Base-by-base conservation (phyloP, 164 flowering plant species). In the Akebia trifoliata region DNA sequence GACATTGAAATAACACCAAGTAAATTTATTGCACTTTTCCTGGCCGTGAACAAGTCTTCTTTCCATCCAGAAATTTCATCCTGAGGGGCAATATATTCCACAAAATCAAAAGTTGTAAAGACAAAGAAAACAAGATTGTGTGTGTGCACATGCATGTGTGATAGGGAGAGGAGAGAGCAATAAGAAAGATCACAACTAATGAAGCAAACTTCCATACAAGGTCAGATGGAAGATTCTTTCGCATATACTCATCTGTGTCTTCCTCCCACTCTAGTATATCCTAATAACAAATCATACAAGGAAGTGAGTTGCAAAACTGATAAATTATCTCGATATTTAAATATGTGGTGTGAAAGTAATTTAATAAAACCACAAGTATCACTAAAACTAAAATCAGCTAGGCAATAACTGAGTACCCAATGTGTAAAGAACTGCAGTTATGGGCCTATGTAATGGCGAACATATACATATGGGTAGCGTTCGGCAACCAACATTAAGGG, bases 201-300 rank as follows among this genome's bases (percentile, higher is more conserved):
- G 15, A 68, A 54, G 35, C 30, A 38, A 34, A 46, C n/a, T 34
- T 40, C 40, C 86, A 63, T 76, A 88, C 96, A 59, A 85, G 66
- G 56, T 85, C 92, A 34, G 84, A 77, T 52, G 96, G 96, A 72
- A 83, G 83, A 67, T 85, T 88, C 78, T 85, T 88, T 63, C 81
- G 60, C 30, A 88, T 67, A 72, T 74, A 88, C 78, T 88, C 96
- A 45, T 85, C 88, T 28, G 84, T 61, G 63, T 88, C 96, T 54
- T 85, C 88, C 73, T 88, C 88, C 96, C 96, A 85, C 72, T 88
- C 92, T 42, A 57, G 45, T 18, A 73, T 66, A 66, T 88, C 92
- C 96, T 88, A 67, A 22, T 49, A 42, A 40, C n/a, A 73, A 56
- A 56, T 14, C 25, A 22, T 9, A 54, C 50, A 30, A 54, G 25